A percentile compares a stretch with the other conserved stretches of the same genome.
phyloP scores from a whole-genome alignment of 2,329 filamentous ascomycete genomes.

The Endothia cerciana region DNA sequence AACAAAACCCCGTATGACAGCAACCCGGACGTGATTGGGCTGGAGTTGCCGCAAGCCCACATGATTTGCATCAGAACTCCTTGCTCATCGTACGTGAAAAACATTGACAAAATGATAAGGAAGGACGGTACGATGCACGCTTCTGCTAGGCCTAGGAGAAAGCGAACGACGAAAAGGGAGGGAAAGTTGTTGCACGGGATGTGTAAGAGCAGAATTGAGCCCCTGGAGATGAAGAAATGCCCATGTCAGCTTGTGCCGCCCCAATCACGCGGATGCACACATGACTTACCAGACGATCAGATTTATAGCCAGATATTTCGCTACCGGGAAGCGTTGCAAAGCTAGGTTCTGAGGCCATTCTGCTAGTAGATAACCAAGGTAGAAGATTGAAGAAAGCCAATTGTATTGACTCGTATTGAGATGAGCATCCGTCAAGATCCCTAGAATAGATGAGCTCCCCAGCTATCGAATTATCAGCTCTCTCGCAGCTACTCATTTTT shows the following conservation, averaged over 20 bases:
- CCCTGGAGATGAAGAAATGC: conserved; percentile 30
- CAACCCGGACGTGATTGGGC: conserved; percentile 39
- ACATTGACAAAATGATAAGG: conserved; percentile 39
- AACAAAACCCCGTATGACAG: conserved; percentile 39
- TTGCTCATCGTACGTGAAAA: conserved; percentile 43
- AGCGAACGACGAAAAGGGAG: conserved; percentile 37
- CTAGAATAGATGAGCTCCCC: conserved; percentile 27
- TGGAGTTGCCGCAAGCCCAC: conserved; percentile 44
- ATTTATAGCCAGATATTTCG: conserved; percentile 28
- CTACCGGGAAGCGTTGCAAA: conserved; percentile 23
- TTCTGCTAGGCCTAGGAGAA: conserved; percentile 37
- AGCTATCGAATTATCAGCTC: conserved; percentile 12
- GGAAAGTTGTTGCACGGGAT: conserved; percentile 35
- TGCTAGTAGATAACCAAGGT: conserved; percentile 26
- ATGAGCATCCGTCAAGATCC: conserved; percentile 27
- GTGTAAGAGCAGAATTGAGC: conserved; percentile 38
- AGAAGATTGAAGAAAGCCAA: conserved; percentile 33
- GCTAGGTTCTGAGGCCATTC: conserved; percentile 28
- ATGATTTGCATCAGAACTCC: conserved; percentile 42
- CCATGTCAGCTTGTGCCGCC: not conserved
- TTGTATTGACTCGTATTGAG: conserved; percentile 42
- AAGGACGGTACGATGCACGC: conserved; percentile 34
- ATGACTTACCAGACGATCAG: conserved; percentile 31
- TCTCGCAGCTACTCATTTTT: not conserved
- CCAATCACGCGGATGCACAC: not conserved